phyloP scores from a whole-genome alignment of 208 protist genomes.

The Acanthamoeba royreba region DNA sequence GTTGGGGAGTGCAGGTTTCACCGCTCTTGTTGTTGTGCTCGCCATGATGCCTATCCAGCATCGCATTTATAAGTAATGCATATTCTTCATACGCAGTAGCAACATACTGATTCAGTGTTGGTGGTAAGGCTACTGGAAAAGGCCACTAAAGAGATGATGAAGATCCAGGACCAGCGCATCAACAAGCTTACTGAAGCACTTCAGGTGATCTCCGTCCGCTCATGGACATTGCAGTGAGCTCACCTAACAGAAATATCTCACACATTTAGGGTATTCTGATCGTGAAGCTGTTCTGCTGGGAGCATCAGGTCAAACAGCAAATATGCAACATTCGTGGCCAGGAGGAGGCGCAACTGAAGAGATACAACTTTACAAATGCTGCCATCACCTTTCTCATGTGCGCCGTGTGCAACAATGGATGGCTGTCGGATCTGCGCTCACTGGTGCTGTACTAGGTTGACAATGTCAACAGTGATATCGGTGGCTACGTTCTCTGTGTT shows the following conservation, averaged over 20 bases:
- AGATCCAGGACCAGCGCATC: background rate
- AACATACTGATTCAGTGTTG: too few species aligned
- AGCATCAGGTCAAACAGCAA: background rate
- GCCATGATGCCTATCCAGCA: background rate
- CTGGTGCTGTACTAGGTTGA: background rate
- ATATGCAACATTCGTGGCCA: background rate
- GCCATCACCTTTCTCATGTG: background rate
- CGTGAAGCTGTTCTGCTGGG: background rate
- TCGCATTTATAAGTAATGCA: too few species aligned
- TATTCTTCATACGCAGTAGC: too few species aligned
- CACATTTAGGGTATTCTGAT: background rate
- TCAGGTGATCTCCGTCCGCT: background rate
- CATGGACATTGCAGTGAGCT: too few species aligned
- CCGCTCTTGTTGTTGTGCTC: background rate
- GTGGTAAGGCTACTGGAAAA: too few species aligned
- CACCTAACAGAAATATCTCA: background rate
- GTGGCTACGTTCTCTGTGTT: constrained; percentile 47
- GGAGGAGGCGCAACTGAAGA: background rate
- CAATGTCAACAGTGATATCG: background rate
- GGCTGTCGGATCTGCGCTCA: too few species aligned
- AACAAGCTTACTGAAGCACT: background rate
- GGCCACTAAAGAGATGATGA: background rate
- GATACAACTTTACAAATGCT: background rate
- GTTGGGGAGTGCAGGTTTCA: too few species aligned
- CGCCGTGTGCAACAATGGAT: too few species aligned